Evolutionary conservation across 192 early-diverging fungal genomes (phyloP).

Genomic region (Backusella macrospora): DNA sequence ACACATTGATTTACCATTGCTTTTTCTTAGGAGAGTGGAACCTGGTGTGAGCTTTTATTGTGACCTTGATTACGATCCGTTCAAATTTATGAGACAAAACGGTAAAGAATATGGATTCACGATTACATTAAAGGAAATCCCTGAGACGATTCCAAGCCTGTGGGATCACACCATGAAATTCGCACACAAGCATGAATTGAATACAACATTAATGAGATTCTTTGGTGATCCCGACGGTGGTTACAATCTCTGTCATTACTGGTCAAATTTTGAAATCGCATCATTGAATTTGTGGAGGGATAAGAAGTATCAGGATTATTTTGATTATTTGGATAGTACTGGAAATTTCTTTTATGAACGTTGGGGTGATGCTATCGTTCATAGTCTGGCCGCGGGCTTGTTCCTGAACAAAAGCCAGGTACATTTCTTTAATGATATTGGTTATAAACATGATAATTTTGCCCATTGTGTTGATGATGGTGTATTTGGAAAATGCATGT

Average conservation of each 20-base stretch:
- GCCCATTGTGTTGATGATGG: constrained; percentile 36
- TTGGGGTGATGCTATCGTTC: constrained; percentile 82
- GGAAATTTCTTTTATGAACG: constrained; percentile 78
- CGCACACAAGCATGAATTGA: constrained; percentile 37
- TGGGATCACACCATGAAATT: constrained; percentile 50
- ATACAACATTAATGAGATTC: constrained; percentile 29
- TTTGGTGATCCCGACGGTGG: constrained; percentile 30
- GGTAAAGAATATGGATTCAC: constrained; percentile 61
- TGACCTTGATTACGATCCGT: constrained; percentile 63
- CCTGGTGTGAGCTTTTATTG: constrained; percentile 64
- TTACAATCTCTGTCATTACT: constrained; percentile 77
- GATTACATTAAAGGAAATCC: constrained; percentile 54
- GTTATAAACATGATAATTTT: constrained; percentile 52
- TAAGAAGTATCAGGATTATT: constrained; percentile 58
- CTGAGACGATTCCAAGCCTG: constrained; percentile 56
- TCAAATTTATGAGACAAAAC: constrained; percentile 59
- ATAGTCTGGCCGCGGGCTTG: constrained; percentile 63
- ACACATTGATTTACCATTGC: not conserved
- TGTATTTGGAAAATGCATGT: constrained; percentile 34
- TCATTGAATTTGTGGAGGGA: constrained; percentile 60
- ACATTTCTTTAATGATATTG: constrained; percentile 75
- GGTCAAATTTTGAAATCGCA: constrained; percentile 83
- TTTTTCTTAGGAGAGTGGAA: constrained; percentile 49
- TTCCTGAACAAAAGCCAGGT: constrained; percentile 60
- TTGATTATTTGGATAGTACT: constrained; percentile 61